Evolutionary conservation across 768 basidiomycete genomes (phyloP).

Genomic region (Pleurotus cornucopiae): DNA sequence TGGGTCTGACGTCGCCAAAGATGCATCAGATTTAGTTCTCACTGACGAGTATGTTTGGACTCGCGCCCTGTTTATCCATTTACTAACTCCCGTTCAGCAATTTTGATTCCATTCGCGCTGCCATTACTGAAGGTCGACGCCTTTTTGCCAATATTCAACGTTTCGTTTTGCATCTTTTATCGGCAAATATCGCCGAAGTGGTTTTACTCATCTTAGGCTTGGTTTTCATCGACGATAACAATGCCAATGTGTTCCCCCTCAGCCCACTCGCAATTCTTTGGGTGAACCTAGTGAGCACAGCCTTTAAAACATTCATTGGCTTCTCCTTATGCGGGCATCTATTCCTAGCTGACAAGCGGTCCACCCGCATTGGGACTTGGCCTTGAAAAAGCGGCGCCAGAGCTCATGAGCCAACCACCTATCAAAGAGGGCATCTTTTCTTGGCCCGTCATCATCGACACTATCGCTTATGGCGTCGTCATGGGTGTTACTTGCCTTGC

Average conservation of each 20-base stretch:
- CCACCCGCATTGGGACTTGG: constrained; percentile 57
- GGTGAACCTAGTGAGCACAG: constrained; percentile 41
- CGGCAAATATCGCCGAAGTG: constrained; percentile 52
- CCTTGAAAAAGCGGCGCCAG: constrained; percentile 39
- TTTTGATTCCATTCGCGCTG: constrained; percentile 56
- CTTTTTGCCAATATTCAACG: constrained; percentile 54
- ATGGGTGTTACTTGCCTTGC: constrained; percentile 30
- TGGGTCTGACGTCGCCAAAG: constrained; percentile 27
- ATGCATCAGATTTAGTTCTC: constrained; percentile 55
- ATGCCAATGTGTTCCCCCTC: constrained; percentile 50
- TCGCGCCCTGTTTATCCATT: constrained; percentile 50
- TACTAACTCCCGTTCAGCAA: constrained; percentile 25
- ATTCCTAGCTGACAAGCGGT: constrained; percentile 31
- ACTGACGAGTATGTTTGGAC: constrained; percentile 75
- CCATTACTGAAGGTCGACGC: constrained; percentile 52
- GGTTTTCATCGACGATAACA: constrained; percentile 47
- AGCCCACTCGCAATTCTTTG: constrained; percentile 47
- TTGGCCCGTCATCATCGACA: constrained; percentile 33
- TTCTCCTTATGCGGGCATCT: not conserved
- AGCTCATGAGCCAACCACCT: constrained; percentile 47
- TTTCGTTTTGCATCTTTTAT: constrained; percentile 50
- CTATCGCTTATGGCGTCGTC: constrained; percentile 28
- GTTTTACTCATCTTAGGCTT: constrained; percentile 51
- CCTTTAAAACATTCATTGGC: no score
- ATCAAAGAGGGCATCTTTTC: constrained; percentile 32